Evolutionary conservation across 2,329 filamentous ascomycete genomes (phyloP).

Genomic region (Colletotrichum coccodes): DNA sequence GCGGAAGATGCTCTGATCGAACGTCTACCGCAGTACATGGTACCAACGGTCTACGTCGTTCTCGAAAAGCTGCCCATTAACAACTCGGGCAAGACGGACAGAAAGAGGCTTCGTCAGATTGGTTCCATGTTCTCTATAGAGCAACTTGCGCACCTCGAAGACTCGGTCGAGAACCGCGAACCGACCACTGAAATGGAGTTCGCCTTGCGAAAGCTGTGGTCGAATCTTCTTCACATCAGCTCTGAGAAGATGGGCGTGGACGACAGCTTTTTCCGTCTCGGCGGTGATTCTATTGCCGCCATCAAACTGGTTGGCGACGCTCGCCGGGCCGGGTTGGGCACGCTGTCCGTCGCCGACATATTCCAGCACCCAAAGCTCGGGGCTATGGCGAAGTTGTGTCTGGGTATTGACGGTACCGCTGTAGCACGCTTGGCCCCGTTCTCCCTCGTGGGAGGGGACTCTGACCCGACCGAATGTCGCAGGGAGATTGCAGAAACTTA

Average conservation of each 20-base stretch:
- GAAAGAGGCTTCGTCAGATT: constrained; percentile 19
- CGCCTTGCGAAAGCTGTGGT: neutral
- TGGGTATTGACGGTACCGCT: neutral
- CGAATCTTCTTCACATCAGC: neutral
- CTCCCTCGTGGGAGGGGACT: neutral
- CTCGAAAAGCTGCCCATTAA: constrained; percentile 23
- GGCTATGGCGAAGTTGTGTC: constrained; percentile 1
- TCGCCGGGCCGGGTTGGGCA: neutral
- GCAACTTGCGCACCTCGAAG: neutral
- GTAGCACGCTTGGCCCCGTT: neutral
- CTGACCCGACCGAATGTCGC: neutral
- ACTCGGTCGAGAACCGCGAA: neutral
- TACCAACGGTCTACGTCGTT: constrained; percentile 28
- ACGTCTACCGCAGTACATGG: constrained; percentile 31
- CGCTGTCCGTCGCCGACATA: constrained; percentile 4
- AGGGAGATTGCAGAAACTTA: neutral
- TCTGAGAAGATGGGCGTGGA: neutral
- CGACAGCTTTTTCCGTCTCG: constrained; percentile 38
- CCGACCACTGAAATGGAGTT: neutral
- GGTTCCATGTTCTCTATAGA: neutral
- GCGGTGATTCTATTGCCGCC: constrained; percentile 38
- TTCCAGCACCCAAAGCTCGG: neutral
- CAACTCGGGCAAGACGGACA: constrained; percentile 32
- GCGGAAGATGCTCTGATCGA: constrained; percentile 2
- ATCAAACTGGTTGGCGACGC: constrained; percentile 34